Evolutionary conservation across 345 rosid species (phyloP).

Genomic region (Sapria himalayana): DNA sequence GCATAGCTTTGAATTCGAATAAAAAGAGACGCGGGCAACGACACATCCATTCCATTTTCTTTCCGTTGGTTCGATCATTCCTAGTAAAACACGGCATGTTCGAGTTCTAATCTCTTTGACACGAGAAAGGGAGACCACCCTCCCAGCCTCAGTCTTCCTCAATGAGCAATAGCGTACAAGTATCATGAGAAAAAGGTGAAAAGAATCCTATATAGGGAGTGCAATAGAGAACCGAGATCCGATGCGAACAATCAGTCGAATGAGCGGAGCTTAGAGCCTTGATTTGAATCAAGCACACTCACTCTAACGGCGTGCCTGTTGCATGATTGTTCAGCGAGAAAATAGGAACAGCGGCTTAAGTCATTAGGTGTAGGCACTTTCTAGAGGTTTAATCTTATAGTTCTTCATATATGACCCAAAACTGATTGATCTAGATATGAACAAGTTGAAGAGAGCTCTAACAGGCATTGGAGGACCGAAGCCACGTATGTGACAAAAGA

Average conservation of each 20-base stretch:
- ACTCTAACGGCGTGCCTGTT: conserved; percentile 1
- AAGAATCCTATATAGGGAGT: conserved; percentile 6
- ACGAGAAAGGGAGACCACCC: conserved; percentile 3
- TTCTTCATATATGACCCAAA: no score
- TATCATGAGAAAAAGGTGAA: conserved; percentile 7
- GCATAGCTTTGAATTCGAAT: no score
- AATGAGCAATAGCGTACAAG: conserved; percentile 4
- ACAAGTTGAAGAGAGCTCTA: no score
- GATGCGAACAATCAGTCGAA: background rate
- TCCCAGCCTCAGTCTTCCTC: conserved; percentile 3
- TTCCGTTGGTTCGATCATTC: conserved; percentile 2
- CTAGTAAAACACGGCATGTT: no score
- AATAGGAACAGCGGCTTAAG: conserved; percentile 5
- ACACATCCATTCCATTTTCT: no score
- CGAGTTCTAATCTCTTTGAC: background rate
- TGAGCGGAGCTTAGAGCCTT: no score
- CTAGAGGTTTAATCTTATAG: no score
- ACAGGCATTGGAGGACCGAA: no score
- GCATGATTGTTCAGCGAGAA: conserved; percentile 4
- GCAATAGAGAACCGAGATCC: conserved; percentile 5
- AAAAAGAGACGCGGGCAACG: no score
- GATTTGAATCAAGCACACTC: conserved; percentile 3
- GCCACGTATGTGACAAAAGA: no score
- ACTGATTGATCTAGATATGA: no score
- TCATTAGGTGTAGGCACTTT: conserved; percentile 5